Base-by-base conservation (phyloP, 352 stramenopile genomes). In the Pythium oligandrum region DNA sequence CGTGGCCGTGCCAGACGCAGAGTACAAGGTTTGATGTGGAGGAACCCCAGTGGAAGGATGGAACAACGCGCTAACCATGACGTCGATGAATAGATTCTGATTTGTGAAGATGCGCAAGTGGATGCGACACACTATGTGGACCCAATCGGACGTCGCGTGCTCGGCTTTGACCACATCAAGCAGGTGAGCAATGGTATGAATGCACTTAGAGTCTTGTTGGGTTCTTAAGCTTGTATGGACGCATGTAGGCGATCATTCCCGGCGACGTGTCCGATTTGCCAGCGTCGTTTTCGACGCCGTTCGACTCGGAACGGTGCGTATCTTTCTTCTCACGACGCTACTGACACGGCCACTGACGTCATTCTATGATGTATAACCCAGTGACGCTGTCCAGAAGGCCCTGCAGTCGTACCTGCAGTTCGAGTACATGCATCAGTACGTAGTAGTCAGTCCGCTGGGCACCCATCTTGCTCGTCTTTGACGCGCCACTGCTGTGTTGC, bases 151-250 rank as follows among this genome's bases (percentile, higher is more conserved):
- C 81, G 80, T 52, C 75, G 71, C 53, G 69, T 94, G 48, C 71
- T 95, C 37, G 78, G 73, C 30, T 92, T 96, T 57, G 86, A 96
- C 68, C 89, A 96, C 56, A 78, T 95, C 47, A 93, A 87, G 62
- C 71, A 84, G 70, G 57, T 37, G 50, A 36, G 17, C 12, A 32
- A 51, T 52, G 7, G 46, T 4, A 17, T 17, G 35, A 26, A 26
- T 26, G 33, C 26, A 47, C 31, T 33, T 48, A 30, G 6, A 44
- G 12, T 6, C 50, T 4, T 34, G 9, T 26, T 4, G 37, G 6
- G 6, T 33, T n/a, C 11, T 33, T 34, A 33, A 5, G 30, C 33
- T 5, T 51, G 36, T 10, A 10, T 9, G 6, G 39, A 33, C 52
- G 80, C 17, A 39, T 17, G 64, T 64, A 82, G 38, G 38, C 38